phyloP scores from a whole-genome alignment of 805 yeast species.

The Candida maesae region DNA sequence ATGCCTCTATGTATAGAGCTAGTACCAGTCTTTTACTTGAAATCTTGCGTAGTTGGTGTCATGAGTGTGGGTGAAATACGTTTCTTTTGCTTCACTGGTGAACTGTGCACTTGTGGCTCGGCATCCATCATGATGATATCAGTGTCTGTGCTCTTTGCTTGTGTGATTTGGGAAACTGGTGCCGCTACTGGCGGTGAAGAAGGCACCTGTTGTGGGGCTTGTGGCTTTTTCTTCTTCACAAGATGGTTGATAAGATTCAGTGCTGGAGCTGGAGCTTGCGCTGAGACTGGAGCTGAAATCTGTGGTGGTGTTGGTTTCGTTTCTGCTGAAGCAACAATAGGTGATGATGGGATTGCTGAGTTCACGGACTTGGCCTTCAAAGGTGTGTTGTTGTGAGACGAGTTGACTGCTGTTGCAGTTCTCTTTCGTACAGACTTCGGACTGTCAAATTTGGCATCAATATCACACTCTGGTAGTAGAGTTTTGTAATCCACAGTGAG shows the following conservation, averaged over 20 bases:
- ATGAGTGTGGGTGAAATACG: slow-evolving; percentile 15
- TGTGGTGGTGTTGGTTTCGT: slow-evolving; percentile 8
- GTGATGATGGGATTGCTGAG: slow-evolving; percentile 6
- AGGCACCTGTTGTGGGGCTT: slow-evolving; percentile 1
- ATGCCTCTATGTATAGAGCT: too few relatives aligned
- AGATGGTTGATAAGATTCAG: slow-evolving; percentile 9
- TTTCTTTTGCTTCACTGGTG: slow-evolving; percentile 30
- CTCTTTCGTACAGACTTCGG: slow-evolving; percentile 10
- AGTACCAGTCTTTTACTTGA: too few relatives aligned
- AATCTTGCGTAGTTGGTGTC: neutral
- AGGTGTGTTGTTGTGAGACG: neutral
- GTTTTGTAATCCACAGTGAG: slow-evolving; percentile 27
- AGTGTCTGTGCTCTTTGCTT: neutral
- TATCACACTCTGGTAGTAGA: slow-evolving; percentile 12
- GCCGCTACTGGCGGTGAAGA: slow-evolving; percentile 1
- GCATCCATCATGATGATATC: slow-evolving; percentile 6
- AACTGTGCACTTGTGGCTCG: slow-evolving; percentile 1
- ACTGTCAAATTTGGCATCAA: slow-evolving; percentile 10
- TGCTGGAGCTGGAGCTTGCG: too few relatives aligned
- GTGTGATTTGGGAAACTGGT: too few relatives aligned
- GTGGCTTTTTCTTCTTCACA: slow-evolving; percentile 8
- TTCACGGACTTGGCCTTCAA: too few relatives aligned
- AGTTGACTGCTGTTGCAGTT: neutral
- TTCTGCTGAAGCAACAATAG: slow-evolving; percentile 4
- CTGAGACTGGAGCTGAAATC: too few relatives aligned